Base-by-base conservation (phyloP, 2,329 filamentous ascomycete species). In the Neofusicoccum sp. region DNA sequence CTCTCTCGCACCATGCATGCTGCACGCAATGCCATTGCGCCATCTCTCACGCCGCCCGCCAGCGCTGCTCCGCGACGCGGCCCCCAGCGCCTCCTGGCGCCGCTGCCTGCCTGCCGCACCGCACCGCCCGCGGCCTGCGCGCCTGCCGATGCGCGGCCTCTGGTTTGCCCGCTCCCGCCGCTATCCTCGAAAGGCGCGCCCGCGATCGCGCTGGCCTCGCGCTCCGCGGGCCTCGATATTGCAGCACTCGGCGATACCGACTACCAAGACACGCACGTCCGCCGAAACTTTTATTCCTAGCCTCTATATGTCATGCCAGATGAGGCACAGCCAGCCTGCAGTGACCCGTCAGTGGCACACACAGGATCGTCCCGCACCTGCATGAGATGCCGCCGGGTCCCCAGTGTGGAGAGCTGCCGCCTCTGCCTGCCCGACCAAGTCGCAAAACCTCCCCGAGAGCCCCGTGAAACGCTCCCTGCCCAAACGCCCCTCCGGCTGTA, bases 361-460 rank as follows among this genome's bases (percentile, higher is more conserved):
- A 31, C 51, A 56, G 47, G 58, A 60, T 54, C 58, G 58, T 60
- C 58, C 58, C 48, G 58, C 47, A 44, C 58, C 47, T 54, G 58
- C 58, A 54, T 49, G 41, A 59, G 44, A 38, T 20, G 49, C 51
- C 38, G 36, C 51, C 51, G 28, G 36, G 36, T 56, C 38, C 36
- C 49, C 51, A 56, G 51, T 56, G 51, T 43, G 51, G 51, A 56
- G 49, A 54, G 51, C 16, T 56, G 51, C 51, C 34, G 30, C 51
- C 24, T 20, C 33, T 33, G 20, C 43, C 28, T 33, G 45, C 48
- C 33, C 33, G 20, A 51, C 6, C 48, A 14, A 11, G 31, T 14
- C 34, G 34, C 40, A 54, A 53, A 54, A 40, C 34, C 49, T 40
- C 49, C 31, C 49, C 41, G 20, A 51, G 48, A 51, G 49, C 34